Conservation (phyloP, 352 stramenopile genomes). For the Globisporangium paddicum region DNA sequence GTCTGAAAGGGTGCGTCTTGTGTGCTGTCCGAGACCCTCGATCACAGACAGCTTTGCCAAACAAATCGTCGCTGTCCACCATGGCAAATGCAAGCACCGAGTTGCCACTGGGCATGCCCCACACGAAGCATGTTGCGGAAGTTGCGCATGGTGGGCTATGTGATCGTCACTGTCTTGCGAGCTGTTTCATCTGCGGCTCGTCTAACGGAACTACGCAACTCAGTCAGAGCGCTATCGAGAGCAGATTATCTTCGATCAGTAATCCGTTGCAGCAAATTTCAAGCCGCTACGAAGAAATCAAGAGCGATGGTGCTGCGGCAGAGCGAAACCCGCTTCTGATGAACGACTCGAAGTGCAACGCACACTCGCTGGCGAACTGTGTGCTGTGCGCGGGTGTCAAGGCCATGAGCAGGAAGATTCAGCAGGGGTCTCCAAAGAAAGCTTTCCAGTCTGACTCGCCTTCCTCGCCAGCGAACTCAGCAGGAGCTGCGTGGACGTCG, state of each 20-base stretch:
- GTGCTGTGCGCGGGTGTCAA: constrained; percentile 51
- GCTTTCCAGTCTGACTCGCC: neutral
- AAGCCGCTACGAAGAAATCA: neutral
- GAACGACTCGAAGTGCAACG: constrained; percentile 34
- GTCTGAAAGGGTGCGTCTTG: constrained; percentile 56
- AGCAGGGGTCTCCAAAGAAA: neutral
- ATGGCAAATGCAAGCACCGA: neutral
- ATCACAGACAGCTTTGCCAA: neutral
- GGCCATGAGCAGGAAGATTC: constrained; percentile 14
- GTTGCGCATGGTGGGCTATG: constrained; percentile 20
- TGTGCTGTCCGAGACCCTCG: constrained; percentile 33
- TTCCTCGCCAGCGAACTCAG: neutral
- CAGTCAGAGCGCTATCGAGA: neutral
- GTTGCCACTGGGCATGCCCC: neutral
- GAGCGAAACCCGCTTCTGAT: constrained; percentile 4
- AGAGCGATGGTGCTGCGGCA: neutral
- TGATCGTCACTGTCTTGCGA: constrained; percentile 40
- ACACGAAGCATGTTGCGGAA: neutral
- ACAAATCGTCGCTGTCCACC: neutral
- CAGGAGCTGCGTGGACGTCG: constrained; percentile 1
- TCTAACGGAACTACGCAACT: neutral
- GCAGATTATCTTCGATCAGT: neutral
- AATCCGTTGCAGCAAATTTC: neutral
- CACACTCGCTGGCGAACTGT: constrained; percentile 63
- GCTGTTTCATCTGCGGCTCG: constrained; percentile 66